These are phyloP conservation scores for Picochlorum sp. DNA, from an alignment of 139 green algal genomes.

Conservation along the genomic window DNA sequence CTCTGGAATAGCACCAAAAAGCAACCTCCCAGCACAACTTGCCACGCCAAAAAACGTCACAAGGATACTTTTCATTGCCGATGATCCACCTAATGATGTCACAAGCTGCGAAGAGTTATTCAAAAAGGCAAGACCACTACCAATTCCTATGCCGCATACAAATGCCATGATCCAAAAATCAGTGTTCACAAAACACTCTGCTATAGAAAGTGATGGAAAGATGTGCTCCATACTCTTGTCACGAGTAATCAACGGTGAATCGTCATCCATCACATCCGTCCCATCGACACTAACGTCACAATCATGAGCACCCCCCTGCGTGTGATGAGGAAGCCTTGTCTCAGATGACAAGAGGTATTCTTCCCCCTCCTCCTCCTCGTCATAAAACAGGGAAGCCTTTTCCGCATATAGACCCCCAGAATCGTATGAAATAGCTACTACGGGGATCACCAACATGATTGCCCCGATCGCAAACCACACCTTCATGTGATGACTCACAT, in stretches of 20 bases:
- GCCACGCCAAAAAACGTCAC: constrained; percentile 69
- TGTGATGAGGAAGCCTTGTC: neutral
- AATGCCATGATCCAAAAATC: constrained; percentile 63
- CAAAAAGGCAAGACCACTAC: constrained; percentile 54
- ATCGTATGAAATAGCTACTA: constrained; percentile 34
- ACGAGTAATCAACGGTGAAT: constrained; percentile 6
- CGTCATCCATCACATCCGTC: neutral
- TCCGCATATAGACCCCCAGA: constrained; percentile 15
- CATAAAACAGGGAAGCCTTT: neutral
- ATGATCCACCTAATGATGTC: constrained; percentile 30
- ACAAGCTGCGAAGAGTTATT: constrained; percentile 73
- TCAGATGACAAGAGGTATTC: neutral
- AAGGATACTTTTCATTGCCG: constrained; percentile 44
- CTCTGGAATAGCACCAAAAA: constrained; percentile 10
- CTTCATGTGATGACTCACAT: constrained; percentile 3
- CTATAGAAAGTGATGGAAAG: constrained; percentile 1
- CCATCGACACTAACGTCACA: neutral
- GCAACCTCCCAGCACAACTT: constrained; percentile 37
- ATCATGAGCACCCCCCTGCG: neutral
- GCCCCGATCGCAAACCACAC: constrained; percentile 14
- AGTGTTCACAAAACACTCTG: constrained; percentile 22
- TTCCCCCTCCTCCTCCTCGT: neutral
- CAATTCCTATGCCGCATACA: constrained; percentile 38
- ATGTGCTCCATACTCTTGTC: neutral
- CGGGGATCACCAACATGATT: constrained; percentile 31